Evolutionary conservation across 1,284 basidiomycete genomes (phyloP).

Genomic region (Fomitopsis palustris): DNA sequence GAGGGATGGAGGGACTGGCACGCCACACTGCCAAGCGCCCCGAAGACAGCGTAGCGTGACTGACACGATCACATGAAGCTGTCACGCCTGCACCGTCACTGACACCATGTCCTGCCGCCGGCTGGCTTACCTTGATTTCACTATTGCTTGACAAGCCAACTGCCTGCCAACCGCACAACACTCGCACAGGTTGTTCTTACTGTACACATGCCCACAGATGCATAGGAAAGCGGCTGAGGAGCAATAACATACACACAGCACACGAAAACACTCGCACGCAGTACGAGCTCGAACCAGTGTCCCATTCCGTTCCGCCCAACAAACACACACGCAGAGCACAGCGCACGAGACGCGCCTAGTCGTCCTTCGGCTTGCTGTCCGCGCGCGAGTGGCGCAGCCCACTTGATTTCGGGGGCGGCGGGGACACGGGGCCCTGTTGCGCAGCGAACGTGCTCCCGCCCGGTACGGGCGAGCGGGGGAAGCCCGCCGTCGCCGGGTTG

Average conservation of each 20-base stretch:
- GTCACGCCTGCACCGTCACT: too few relatives aligned
- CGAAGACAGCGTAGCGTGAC: too few relatives aligned
- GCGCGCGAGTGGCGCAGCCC: slow-evolving; percentile 17
- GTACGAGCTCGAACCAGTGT: background rate
- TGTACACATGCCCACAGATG: background rate
- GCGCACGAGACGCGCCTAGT: slow-evolving; percentile 25
- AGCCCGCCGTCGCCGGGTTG: slow-evolving; percentile 26
- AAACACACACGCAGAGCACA: background rate
- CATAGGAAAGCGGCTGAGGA: background rate
- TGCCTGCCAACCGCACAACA: too few relatives aligned
- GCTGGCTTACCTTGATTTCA: too few relatives aligned
- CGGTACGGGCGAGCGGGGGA: slow-evolving; percentile 21
- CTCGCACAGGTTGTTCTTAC: too few relatives aligned
- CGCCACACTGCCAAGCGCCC: too few relatives aligned
- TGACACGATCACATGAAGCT: background rate
- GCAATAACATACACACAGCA: background rate
- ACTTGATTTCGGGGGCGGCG: slow-evolving; percentile 26
- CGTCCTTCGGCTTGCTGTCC: slow-evolving; percentile 34
- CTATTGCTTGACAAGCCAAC: too few relatives aligned
- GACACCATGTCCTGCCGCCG: too few relatives aligned
- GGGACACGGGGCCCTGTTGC: slow-evolving; percentile 27
- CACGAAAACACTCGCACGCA: background rate
- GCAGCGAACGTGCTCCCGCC: slow-evolving; percentile 20
- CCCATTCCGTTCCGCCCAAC: background rate
- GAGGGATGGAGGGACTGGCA: too few relatives aligned